Evolutionary conservation across 2,329 filamentous ascomycete species (phyloP).

Genomic region (Clarireedia paspali): DNA sequence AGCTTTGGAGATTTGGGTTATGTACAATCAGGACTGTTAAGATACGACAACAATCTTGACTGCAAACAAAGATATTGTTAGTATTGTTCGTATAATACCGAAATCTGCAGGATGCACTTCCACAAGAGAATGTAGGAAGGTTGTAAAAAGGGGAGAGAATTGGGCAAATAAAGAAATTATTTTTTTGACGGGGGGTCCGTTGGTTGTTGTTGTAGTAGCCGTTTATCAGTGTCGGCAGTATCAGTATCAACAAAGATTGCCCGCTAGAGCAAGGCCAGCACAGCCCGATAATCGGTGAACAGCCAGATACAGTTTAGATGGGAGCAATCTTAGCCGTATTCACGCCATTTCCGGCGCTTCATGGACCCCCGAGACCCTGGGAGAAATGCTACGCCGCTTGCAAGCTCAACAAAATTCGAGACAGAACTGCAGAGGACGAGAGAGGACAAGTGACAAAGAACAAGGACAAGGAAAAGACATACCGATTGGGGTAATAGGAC

Average conservation of each 20-base stretch:
- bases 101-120: not conserved
- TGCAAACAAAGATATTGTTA: conserved; percentile 5
- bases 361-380: not conserved
- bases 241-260: not conserved
- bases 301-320: not conserved
- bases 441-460: not conserved
- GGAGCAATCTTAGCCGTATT: not conserved
- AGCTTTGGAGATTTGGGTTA: not conserved
- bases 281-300: conserved; percentile 3
- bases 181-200: not conserved
- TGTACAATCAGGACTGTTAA: not conserved
- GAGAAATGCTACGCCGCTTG: not conserved
- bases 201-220: not conserved
- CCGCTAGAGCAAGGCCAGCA: conserved; percentile 1
- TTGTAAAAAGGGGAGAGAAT: not conserved
- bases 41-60: not conserved
- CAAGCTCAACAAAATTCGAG: not conserved
- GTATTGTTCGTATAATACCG: conserved; percentile 3
- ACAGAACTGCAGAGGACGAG: not conserved
- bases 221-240: not conserved
- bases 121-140: not conserved
- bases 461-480: not conserved
- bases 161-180: not conserved
- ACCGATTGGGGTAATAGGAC: not conserved
- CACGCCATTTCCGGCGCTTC: not conserved